Evolutionary conservation across 1,284 basidiomycete genomes (phyloP), one percentile per base, ranked within the genome.

Genomic region (Prillingera fragicola): DNA sequence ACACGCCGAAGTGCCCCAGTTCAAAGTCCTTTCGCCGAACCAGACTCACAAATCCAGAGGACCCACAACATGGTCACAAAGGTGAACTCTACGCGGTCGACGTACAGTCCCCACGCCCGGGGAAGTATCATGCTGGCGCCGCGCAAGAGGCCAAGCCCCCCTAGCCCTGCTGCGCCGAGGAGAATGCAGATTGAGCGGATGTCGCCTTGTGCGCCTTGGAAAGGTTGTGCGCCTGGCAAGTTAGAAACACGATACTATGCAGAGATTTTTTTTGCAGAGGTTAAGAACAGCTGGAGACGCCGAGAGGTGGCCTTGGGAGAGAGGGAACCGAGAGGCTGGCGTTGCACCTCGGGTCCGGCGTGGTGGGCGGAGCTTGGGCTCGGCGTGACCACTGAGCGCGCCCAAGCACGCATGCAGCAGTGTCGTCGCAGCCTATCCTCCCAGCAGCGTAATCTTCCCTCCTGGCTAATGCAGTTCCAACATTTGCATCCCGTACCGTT

Each of bases 11-110:
- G n/a, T n/a, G n/a, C n/a, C n/a, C n/a, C n/a, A n/a, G n/a, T n/a
- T n/a, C n/a, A n/a, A n/a, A n/a, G n/a, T n/a, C n/a, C n/a, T n/a
- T n/a, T n/a, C n/a, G n/a, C n/a, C n/a, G n/a, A n/a, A n/a, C n/a
- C n/a, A 17, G 5, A 50, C 60, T 28, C 29, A 64, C 64, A 66
- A 1, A 61, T 64, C 64, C 64, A 66, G 21, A 53, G 47, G 26
- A 66, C 61, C 62, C 64, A 66, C 8, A 66, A 40, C 54, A 62
- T 54, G 8, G 60, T 31, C 3, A 62, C 43, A 39, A 62, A 45
- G 9, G 50, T 53, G 47, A 66, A 66, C 35, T 64, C 64, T 12
- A 62, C 5, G 15, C 64, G 48, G 36, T 64, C 62, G 36, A 61
- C 24, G 41, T 63, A 62, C 17, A 57, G 23, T 27, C 60, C 27